Evolutionary conservation across 176 grass and related monocot genomes (phyloP).

Genomic region (Echinochloa phyllopogon): DNA sequence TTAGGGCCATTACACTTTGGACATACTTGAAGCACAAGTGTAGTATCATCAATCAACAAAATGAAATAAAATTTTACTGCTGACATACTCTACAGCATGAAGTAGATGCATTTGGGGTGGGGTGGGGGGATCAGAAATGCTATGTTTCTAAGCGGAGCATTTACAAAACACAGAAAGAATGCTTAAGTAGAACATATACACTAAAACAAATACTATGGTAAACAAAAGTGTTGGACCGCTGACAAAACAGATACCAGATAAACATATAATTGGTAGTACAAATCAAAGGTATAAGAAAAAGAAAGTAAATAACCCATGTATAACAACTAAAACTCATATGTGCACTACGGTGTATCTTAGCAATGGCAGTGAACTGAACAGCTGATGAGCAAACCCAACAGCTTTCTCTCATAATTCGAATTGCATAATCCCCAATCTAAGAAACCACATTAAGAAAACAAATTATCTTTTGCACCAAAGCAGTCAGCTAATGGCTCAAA

Average conservation of each 20-base stretch:
- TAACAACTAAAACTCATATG: too few relatives aligned
- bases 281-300: too few relatives aligned
- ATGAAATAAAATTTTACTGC: background rate
- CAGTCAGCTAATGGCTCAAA: background rate
- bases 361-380: conserved; percentile 1
- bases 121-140: background rate
- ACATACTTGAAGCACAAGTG: background rate
- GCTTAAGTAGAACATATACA: background rate
- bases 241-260: background rate
- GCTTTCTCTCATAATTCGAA: conserved; percentile 1
- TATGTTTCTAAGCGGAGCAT: conserved; percentile 3
- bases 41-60: conserved; percentile 6
- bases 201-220: background rate
- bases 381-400: conserved; percentile 21
- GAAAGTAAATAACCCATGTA: too few relatives aligned
- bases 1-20: background rate
- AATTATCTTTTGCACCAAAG: background rate
- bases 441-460: background rate
- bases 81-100: background rate
- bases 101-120: background rate
- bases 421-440: background rate
- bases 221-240: background rate
- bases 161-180: background rate
- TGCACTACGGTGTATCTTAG: background rate
- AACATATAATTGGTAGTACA: background rate